phyloP scores from a whole-genome alignment of 225 moss, liverwort and hornwort species.

The Pseudoscleropodium purum region DNA sequence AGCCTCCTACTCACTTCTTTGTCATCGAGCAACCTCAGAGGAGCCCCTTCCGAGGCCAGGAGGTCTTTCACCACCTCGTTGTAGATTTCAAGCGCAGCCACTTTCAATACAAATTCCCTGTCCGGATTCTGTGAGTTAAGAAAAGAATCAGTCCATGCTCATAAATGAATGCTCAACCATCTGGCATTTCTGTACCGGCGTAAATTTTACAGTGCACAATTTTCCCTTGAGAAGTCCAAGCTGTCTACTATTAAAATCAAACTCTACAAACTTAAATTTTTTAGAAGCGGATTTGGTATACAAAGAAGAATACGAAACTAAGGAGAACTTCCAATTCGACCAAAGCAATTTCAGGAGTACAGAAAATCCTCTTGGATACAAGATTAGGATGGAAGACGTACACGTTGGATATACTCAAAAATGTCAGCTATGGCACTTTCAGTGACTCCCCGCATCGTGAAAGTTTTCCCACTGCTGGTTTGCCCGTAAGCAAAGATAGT shows the following conservation, averaged over 20 bases:
- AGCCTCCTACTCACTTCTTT: constrained; percentile 57
- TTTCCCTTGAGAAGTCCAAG: neutral
- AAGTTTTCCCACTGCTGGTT: constrained; percentile 98
- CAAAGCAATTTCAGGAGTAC: neutral
- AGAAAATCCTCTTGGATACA: neutral
- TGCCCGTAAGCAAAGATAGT: constrained; percentile 99
- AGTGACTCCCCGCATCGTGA: constrained; percentile 91
- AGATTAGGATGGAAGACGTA: neutral
- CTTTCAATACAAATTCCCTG: constrained; percentile 73
- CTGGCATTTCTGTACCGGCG: neutral
- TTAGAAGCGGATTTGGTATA: neutral
- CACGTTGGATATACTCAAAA: constrained; percentile 62
- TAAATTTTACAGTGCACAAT: neutral
- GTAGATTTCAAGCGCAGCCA: constrained; percentile 93
- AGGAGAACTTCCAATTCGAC: neutral
- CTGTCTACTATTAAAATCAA: neutral
- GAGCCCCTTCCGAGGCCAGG: constrained; percentile 60
- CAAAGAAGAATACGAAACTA: neutral
- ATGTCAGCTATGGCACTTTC: constrained; percentile 90
- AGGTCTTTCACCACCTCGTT: constrained; percentile 98
- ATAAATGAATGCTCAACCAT: neutral
- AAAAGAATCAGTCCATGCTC: neutral
- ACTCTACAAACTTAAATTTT: neutral
- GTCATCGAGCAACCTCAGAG: constrained; percentile 83
- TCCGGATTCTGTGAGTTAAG: constrained; percentile 40